Percentiles rank a stretch among this genome's conserved stretches.
phyloP scores from a whole-genome alignment of 257 asterid species.

The Lycium ferocissimum region DNA sequence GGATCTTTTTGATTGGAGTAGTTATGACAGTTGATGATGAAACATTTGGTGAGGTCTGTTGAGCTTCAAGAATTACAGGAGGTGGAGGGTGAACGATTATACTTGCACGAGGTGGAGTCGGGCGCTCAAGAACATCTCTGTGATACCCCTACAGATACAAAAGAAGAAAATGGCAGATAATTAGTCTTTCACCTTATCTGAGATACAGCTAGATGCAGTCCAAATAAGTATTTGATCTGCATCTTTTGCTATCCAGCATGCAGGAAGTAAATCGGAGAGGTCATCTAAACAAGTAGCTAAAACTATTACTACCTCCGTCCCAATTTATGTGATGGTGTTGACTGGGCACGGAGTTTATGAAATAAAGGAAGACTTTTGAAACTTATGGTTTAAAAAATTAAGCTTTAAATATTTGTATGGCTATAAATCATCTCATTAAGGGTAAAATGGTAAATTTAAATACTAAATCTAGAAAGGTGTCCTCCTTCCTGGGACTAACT shows the following conservation, averaged over 20 bases:
- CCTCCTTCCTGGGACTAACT: no score
- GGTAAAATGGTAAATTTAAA: no score
- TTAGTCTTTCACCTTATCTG: background rate
- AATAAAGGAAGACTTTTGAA: no score
- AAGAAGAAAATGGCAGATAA: background rate
- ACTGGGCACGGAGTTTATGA: no score
- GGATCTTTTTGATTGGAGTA: slow-evolving; percentile 40
- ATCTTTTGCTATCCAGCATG: background rate
- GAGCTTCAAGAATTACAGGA: slow-evolving; percentile 33
- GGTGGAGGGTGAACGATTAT: slow-evolving; percentile 55
- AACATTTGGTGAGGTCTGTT: slow-evolving; percentile 30
- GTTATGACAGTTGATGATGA: slow-evolving; percentile 29
- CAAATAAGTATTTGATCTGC: background rate
- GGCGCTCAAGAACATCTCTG: slow-evolving; percentile 70
- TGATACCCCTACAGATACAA: slow-evolving; percentile 77
- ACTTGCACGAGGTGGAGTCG: slow-evolving; percentile 48
- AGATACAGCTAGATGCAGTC: background rate
- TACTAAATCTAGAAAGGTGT: no score
- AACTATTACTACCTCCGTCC: background rate
- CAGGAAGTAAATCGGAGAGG: background rate
- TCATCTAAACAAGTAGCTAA: background rate
- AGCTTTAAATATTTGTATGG: no score
- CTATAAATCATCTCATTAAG: no score
- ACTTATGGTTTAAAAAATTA: no score
- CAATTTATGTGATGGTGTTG: background rate